These are phyloP conservation scores for Fusarium sp. DNA, from an alignment of 2,329 filamentous ascomycete species.

Conservation along the genomic window DNA sequence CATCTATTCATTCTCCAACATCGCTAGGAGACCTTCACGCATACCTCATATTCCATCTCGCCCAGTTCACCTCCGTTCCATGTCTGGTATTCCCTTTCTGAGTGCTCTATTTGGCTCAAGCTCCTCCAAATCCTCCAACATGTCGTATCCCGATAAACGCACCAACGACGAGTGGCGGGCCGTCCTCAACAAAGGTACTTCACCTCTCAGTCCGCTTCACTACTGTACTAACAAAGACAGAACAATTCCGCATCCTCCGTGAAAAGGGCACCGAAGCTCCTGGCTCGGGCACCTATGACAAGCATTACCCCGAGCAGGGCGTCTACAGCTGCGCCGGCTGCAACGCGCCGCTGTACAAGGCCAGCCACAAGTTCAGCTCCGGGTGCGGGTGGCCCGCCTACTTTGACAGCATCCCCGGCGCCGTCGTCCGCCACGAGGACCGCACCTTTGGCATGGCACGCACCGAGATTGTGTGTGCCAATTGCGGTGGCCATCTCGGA, in stretches of 20 bases:
- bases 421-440: slow-evolving; percentile 86
- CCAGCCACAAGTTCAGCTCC: slow-evolving; percentile 93
- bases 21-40: slow-evolving; percentile 52
- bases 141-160: slow-evolving; percentile 85
- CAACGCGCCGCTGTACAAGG: slow-evolving; percentile 89
- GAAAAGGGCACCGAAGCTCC: slow-evolving; percentile 91
- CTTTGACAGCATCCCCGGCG: slow-evolving; percentile 93
- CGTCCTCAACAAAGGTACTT: slow-evolving; percentile 72
- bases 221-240: slow-evolving; percentile 58
- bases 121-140: slow-evolving; percentile 67
- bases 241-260: slow-evolving; percentile 94
- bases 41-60: slow-evolving; percentile 35
- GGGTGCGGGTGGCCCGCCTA: slow-evolving; percentile 99
- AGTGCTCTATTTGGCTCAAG: slow-evolving; percentile 77
- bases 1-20: slow-evolving; percentile 60
- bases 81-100: slow-evolving; percentile 84
- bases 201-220: background rate
- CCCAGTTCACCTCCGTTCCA: slow-evolving; percentile 61
- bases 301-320: slow-evolving; percentile 81
- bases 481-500: slow-evolving; percentile 94
- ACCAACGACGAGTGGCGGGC: slow-evolving; percentile 89
- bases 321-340: slow-evolving; percentile 92
- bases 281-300: slow-evolving; percentile 85
- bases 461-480: slow-evolving; percentile 93
- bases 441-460: slow-evolving; percentile 81